Base-by-base conservation (phyloP, 768 basidiomycete genomes). In the Naganishia friedmannii region DNA sequence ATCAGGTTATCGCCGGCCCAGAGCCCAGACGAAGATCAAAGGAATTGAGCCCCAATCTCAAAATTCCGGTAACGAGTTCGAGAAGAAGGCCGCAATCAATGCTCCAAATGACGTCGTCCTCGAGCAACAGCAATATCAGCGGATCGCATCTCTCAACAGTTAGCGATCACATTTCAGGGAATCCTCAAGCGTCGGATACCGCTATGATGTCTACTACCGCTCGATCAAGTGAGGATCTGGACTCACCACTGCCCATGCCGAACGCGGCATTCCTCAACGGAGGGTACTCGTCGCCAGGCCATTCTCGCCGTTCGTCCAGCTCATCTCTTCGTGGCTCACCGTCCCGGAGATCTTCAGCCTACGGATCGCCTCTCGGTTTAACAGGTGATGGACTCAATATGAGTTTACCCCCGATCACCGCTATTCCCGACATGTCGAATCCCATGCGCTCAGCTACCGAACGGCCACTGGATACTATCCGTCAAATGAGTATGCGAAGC, bases 391-490 rank as follows among this genome's bases (percentile, higher is more conserved):
- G 58, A 23, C 46, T 32, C 56, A 60, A 60, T 31, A 69, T 60
- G 46, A 21, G 39, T 42, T 7, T 48, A 34, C 53, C 56, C 34
- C n/a, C 55, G 42, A 31, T 37, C 32, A 28, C 45, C 57, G 15
- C 45, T 28, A 26, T 69, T 19, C 75, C 77, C 23, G 79, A 80
- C 73, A 53, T 76, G 73, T 76, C 74, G 54, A 81, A 81, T 71
- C 80, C 80, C 0, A 69, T 66, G 45, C 67, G 76, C 15, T 70
- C 72, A 54, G 74, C 75, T n/a, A 70, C 67, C 31, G 79, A 81
- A 70, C 67, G 77, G 65, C 80, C 80, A 10, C 54, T 80, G 31
- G 77, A 79, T 65, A 81, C 80, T 12, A 70, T 78, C 6, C 65
- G 76, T 54, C 54, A 77, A 29, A 67, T 77, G 69, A 77, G 76